Evolutionary conservation across 768 basidiomycete genomes (phyloP).

Genomic region (Trametes maxima): DNA sequence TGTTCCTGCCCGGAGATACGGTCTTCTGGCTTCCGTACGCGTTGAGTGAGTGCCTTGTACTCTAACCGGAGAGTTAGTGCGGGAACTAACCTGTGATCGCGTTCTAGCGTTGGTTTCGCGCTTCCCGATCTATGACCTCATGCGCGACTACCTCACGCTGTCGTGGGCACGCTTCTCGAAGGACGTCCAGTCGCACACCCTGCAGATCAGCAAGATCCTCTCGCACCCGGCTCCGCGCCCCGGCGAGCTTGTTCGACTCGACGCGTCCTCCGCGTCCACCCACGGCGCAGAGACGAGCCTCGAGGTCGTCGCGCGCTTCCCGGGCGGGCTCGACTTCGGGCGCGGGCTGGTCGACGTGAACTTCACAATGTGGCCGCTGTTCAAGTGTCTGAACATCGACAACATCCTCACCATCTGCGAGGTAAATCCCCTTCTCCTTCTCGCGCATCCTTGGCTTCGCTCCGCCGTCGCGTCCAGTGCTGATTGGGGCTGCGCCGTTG

Average conservation of each 20-base stretch:
- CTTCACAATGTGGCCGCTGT: conserved; percentile 96
- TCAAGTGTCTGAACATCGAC: conserved; percentile 90
- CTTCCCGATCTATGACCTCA: conserved; percentile 91
- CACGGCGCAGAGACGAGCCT: conserved; percentile 55
- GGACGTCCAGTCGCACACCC: conserved; percentile 89
- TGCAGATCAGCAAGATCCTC: conserved; percentile 87
- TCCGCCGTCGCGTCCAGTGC: not conserved
- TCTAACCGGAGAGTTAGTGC: conserved; percentile 5
- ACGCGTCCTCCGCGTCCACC: conserved; percentile 66
- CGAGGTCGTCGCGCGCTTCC: conserved; percentile 88
- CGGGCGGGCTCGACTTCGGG: conserved; percentile 92
- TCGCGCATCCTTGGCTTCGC: not conserved
- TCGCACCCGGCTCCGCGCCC: conserved; percentile 87
- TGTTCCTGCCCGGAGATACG: conserved; percentile 86
- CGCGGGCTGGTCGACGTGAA: conserved; percentile 90
- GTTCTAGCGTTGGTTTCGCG: conserved; percentile 79
- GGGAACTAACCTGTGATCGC: not conserved
- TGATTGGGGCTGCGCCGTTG: not conserved
- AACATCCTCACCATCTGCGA: conserved; percentile 93
- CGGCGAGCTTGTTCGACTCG: conserved; percentile 83
- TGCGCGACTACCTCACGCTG: conserved; percentile 95
- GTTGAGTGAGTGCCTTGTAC: conserved; percentile 59
- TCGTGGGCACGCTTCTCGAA: conserved; percentile 95
- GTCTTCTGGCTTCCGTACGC: conserved; percentile 97
- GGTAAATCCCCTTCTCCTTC: conserved; percentile 41